Base-by-base conservation (phyloP, 805 yeast genomes). In the Ogataea naganishii region DNA sequence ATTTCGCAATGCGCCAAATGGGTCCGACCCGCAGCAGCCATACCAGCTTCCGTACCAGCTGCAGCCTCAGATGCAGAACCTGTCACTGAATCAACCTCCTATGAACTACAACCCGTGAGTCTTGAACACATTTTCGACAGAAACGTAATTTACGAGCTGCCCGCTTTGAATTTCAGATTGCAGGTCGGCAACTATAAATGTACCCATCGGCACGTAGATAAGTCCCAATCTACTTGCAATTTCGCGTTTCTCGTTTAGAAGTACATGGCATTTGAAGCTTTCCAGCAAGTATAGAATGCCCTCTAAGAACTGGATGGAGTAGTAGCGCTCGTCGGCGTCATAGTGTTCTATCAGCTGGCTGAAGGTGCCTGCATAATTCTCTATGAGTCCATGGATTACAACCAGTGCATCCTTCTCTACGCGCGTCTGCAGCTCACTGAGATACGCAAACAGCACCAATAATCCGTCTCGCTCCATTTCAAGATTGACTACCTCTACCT, bases 11-110 rank as follows among this genome's bases (percentile, higher is more conserved):
- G 18, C 14, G 7, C 18, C 21, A 7, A 26, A 29, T 22, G 7
- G 28, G 6, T 21, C 32, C 32, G 26, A n/a, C 18, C 10, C 4
- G 5, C 24, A 22, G 12, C 27, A 12, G 16, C 18, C n/a, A 7
- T 26, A 27, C 13, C 30, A 17, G 30, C 7, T 10, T 6, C 66
- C 11, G 64, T 67, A 46, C 46, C 62, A 24, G 52, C 60, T 12
- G 57, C 65, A 36, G 26, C 36, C 23, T 21, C 42, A 30, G 26
- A 37, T 33, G 10, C 24, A 15, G 15, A 33, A 26, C 11, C 22
- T 17, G 14, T 18, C 28, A 8, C 15, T 5, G 8, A 11, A 20
- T 21, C 7, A 6, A 6, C 23, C 18, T 3, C 15, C 26, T n/a
- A n/a, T n/a, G n/a, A n/a, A n/a, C n/a, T n/a, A n/a, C n/a, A n/a